These are phyloP conservation scores for Debaryomycetaceae sp. DNA, from an alignment of 1,139 yeast genomes.

Conservation along the genomic window DNA sequence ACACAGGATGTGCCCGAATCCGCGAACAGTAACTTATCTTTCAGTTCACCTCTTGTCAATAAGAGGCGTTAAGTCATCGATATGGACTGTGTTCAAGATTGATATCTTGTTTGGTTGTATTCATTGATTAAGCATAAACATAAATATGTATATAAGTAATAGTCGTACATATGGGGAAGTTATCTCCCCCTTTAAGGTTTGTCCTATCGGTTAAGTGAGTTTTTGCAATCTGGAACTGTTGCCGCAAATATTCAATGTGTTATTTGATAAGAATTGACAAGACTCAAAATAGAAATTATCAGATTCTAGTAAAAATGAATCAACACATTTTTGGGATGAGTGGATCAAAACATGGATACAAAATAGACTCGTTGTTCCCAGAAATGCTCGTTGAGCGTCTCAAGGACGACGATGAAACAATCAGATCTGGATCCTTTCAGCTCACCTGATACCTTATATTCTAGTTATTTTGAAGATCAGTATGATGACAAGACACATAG, in stretches of 20 bases:
- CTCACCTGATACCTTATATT: constrained; percentile 1
- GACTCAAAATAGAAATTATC: not conserved
- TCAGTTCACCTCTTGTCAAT: constrained; percentile 3
- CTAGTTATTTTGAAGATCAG: not conserved
- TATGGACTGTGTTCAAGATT: not conserved
- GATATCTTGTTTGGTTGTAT: too few species aligned
- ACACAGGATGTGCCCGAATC: not conserved
- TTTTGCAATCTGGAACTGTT: not conserved
- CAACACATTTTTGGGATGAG: not conserved
- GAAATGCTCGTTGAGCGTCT: not conserved
- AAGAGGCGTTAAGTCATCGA: not conserved
- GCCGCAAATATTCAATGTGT: not conserved
- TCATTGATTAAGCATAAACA: too few species aligned
- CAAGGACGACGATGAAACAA: not conserved
- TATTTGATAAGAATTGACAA: too few species aligned
- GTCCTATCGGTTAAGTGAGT: not conserved
- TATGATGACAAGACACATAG: not conserved
- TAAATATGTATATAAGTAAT: too few species aligned
- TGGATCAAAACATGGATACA: not conserved
- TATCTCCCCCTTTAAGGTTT: too few species aligned
- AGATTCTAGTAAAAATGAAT: too few species aligned
- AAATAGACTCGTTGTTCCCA: not conserved
- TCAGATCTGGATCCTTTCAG: not conserved
- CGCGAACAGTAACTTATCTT: not conserved
- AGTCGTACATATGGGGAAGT: too few species aligned